Conservation (phyloP, 257 asterid genomes). For the Petunia secreta region DNA sequence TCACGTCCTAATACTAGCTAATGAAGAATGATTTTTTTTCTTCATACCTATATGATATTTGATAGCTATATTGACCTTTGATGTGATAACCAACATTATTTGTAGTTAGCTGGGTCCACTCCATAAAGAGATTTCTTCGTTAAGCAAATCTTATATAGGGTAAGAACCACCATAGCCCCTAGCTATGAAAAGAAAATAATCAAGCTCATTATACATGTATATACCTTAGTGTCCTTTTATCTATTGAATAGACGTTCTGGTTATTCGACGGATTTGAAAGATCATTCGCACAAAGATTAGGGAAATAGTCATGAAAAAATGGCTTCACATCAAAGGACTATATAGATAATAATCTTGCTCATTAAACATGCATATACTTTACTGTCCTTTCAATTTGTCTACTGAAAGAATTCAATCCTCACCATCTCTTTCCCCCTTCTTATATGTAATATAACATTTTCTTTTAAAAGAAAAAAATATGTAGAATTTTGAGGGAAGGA, state of each 20-base stretch:
- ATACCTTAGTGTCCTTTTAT: background rate
- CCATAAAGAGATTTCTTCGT: background rate
- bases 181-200: constrained; percentile 11
- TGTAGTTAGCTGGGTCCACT: background rate
- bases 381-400: too few species aligned
- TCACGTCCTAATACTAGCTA: background rate
- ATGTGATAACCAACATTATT: constrained; percentile 15
- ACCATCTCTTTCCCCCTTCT: too few species aligned
- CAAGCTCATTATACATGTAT: constrained; percentile 11
- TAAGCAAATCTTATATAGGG: background rate
- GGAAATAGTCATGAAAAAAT: too few species aligned
- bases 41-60: background rate
- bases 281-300: background rate
- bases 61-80: background rate
- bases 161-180: background rate
- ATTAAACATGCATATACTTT: too few species aligned
- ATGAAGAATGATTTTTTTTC: background rate
- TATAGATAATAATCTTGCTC: too few species aligned
- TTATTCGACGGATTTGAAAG: background rate
- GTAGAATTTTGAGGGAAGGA: too few species aligned
- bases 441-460: too few species aligned
- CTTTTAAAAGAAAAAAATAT: too few species aligned
- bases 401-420: too few species aligned
- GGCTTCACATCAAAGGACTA: too few species aligned
- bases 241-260: background rate